phyloP scores from a whole-genome alignment of 2,329 filamentous ascomycete genomes.

The Xylariaceae sp. region DNA sequence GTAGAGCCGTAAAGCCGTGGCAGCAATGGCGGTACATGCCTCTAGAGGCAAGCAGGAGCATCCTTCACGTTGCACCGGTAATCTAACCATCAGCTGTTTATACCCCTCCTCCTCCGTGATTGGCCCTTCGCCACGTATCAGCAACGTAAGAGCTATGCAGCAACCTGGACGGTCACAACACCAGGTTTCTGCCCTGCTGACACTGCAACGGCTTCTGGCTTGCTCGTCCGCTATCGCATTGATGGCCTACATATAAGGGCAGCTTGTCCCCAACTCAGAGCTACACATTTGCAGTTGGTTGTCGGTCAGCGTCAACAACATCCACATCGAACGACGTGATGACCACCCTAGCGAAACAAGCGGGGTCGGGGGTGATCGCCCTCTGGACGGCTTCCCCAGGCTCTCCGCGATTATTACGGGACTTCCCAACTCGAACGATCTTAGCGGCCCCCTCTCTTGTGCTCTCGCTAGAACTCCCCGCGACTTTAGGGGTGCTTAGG shows the following conservation, averaged over 20 bases:
- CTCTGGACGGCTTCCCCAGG: not conserved
- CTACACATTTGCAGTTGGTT: not conserved
- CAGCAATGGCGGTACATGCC: not conserved
- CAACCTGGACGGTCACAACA: not conserved
- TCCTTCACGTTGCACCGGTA: conserved; percentile 1
- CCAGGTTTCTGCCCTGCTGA: not conserved
- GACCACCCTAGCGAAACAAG: not conserved
- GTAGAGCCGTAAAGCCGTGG: not conserved
- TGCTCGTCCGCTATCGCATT: no score
- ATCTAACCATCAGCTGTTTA: not conserved
- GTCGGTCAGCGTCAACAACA: not conserved
- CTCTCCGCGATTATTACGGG: not conserved
- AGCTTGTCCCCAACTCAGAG: no score
- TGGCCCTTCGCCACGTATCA: not conserved
- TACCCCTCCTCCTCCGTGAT: not conserved
- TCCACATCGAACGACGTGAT: not conserved
- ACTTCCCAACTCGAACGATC: no score
- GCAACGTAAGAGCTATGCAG: conserved; percentile 1
- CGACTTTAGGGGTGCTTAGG: not conserved
- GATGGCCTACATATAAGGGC: not conserved
- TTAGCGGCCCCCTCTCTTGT: not conserved
- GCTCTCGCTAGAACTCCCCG: not conserved
- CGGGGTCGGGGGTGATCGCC: not conserved
- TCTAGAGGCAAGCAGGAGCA: not conserved
- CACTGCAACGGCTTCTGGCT: not conserved